These are phyloP conservation scores for Ogataea nitratoaversa DNA, from an alignment of 805 yeast genomes.

Conservation along the genomic window DNA sequence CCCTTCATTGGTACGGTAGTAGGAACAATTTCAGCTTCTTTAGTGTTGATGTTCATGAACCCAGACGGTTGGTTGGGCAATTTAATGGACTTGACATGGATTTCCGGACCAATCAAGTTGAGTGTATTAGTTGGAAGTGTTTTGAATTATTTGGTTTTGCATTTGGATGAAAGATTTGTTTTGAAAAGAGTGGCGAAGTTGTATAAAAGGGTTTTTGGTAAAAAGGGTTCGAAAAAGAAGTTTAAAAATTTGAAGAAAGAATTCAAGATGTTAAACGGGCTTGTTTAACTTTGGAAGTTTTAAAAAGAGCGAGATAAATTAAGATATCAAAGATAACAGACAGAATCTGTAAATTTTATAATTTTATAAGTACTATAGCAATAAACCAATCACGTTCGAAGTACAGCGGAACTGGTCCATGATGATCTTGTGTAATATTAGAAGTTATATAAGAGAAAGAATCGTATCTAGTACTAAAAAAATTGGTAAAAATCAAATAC, in stretches of 20 bases:
- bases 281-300: not conserved
- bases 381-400: too few species aligned
- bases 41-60: slow-evolving; percentile 49
- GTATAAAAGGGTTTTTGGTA: slow-evolving; percentile 35
- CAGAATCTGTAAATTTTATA: too few species aligned
- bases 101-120: slow-evolving; percentile 47
- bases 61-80: slow-evolving; percentile 54
- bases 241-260: slow-evolving; percentile 36
- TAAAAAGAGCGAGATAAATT: too few species aligned
- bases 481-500: too few species aligned
- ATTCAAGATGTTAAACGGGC: slow-evolving; percentile 14
- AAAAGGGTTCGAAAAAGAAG: slow-evolving; percentile 26
- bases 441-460: too few species aligned
- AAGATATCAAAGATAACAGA: too few species aligned
- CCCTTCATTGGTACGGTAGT: slow-evolving; percentile 69
- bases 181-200: slow-evolving; percentile 38
- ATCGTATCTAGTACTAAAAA: too few species aligned
- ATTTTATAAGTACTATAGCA: too few species aligned
- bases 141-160: slow-evolving; percentile 46
- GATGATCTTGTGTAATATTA: too few species aligned
- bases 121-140: slow-evolving; percentile 44
- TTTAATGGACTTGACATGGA: slow-evolving; percentile 70
- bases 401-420: too few species aligned
- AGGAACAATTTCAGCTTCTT: slow-evolving; percentile 46
- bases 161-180: slow-evolving; percentile 40